phyloP scores from a whole-genome alignment of 225 moss, liverwort and hornwort genomes.

The Takakia lepidozioides region DNA sequence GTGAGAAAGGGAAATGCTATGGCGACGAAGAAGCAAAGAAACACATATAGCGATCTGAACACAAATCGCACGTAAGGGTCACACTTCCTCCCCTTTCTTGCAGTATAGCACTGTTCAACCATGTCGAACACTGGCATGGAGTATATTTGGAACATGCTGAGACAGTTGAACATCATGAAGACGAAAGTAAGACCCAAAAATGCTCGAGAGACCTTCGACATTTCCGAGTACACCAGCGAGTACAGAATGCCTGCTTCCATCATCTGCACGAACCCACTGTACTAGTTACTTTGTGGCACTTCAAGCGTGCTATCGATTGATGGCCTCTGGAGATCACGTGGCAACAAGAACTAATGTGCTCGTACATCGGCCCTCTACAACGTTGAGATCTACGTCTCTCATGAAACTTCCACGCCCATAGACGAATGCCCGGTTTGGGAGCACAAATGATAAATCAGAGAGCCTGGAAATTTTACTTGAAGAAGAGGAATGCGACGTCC shows the following conservation, averaged over 20 bases:
- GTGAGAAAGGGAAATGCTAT: slow-evolving; percentile 61
- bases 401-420: too few species aligned
- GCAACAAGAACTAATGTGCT: too few species aligned
- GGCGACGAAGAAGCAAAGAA: slow-evolving; percentile 42
- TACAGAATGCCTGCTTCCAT: slow-evolving; percentile 49
- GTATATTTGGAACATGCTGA: slow-evolving; percentile 75
- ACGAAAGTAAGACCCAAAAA: slow-evolving; percentile 51
- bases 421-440: too few species aligned
- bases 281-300: too few species aligned
- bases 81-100: slow-evolving; percentile 38
- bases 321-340: too few species aligned
- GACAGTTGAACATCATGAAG: slow-evolving; percentile 45
- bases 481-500: too few species aligned
- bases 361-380: too few species aligned
- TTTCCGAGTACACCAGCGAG: slow-evolving; percentile 37
- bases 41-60: slow-evolving; percentile 30
- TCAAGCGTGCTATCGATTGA: too few species aligned
- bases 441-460: too few species aligned
- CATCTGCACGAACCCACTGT: too few species aligned
- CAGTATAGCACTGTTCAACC: slow-evolving; percentile 48
- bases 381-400: too few species aligned
- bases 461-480: too few species aligned
- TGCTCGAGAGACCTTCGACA: slow-evolving; percentile 17
- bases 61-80: slow-evolving; percentile 18
- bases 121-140: slow-evolving; percentile 70